Evolutionary conservation across 179 eudicot species (phyloP), one percentile per base, ranked within the genome.

Genomic region (Heliamphora pulchella): DNA sequence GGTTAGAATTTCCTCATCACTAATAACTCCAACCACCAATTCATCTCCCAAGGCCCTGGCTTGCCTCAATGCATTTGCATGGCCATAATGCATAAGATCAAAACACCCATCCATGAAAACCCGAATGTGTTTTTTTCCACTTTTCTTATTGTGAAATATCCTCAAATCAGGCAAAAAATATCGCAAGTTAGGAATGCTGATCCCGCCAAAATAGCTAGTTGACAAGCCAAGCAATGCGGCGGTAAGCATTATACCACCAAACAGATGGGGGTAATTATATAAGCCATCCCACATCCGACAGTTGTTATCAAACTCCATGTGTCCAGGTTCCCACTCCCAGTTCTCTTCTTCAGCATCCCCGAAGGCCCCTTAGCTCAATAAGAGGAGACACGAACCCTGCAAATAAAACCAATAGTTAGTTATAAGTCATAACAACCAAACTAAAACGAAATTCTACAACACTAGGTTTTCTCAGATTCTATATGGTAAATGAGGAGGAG

Each of bases 31-130:
- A 75, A 96, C 98, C 50, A 96, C 85, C 72, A 94, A 80, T 80
- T 94, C 96, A 90, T 96, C 98, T 69, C 99, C 99, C 79, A 96
- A 77, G 80, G 90, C 94, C 82, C 91, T 94, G 39, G 98, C 98
- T 83, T 96, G 98, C 81, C 99, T 86, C 89, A 96, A 82, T 51
- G 99, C 99, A 89, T 96, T 96, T 8, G 98, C 98, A 87, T 96
- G 99, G 57, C 99, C 99, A 47, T 94, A 96, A 81, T 96, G 99
- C 99, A 96, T 94, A 67, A 94, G 87, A 89, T 96, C 99, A 79
- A 94, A 96, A 81, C 99, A 96, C 31, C 99, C 99, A 86, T 94
- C 99, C 97, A 96, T 92, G 81, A 92, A 96, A 62, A 96, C 99
- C 78, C 98, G 88, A 55, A 91, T 82, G 8, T 87, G 91, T 78